Evolutionary conservation across 495 filamentous ascomycete genomes (phyloP).

Genomic region (Xylaria curta): DNA sequence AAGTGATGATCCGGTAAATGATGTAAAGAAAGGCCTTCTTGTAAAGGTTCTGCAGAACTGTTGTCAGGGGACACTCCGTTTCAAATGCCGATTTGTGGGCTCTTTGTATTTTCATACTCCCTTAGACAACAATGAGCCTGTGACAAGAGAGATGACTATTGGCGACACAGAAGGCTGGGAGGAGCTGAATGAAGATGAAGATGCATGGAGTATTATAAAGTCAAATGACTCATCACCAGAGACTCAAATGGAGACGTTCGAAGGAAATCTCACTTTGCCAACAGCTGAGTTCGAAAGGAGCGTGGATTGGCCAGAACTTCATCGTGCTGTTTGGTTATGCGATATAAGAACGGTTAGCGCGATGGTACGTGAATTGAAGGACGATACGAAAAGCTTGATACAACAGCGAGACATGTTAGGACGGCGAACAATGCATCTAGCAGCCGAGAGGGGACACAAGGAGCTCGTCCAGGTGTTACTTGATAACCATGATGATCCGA

Average conservation of each 20-base stretch:
- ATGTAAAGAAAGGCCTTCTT: background rate
- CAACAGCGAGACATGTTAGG: background rate
- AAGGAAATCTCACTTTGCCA: background rate
- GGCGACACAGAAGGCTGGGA: slow-evolving; percentile 14
- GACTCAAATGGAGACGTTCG: background rate
- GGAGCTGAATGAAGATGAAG: background rate
- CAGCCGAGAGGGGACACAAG: background rate
- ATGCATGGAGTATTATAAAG: background rate
- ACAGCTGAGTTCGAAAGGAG: background rate
- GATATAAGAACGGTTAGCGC: background rate
- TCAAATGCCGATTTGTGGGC: slow-evolving; percentile 11
- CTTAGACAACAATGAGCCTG: no score
- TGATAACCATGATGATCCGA: background rate
- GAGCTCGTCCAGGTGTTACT: background rate
- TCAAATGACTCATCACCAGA: background rate
- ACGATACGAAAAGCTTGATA: no score
- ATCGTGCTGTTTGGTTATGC: background rate
- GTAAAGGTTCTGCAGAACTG: background rate
- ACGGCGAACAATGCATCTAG: slow-evolving; percentile 8
- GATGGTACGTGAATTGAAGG: no score
- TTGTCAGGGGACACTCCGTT: background rate
- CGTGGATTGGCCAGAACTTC: background rate
- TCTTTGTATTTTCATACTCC: background rate
- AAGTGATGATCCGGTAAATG: no score
- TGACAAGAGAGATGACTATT: background rate